Evolutionary conservation across 2,329 filamentous ascomycete species (phyloP).

Genomic region (Phaeosphaeria sp.): DNA sequence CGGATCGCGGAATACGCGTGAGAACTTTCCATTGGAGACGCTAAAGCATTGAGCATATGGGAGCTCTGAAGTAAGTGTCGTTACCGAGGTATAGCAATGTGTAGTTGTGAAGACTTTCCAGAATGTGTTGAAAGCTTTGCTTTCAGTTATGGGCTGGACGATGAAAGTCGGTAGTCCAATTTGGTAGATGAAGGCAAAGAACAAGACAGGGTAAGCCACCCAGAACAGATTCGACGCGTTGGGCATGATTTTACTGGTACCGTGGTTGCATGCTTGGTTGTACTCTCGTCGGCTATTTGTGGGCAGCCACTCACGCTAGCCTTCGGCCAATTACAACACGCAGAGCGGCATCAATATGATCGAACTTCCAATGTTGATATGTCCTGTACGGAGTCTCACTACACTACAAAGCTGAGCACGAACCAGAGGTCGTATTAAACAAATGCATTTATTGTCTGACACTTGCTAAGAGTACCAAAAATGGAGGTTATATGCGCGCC

Average conservation of each 20-base stretch:
- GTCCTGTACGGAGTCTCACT: too few species aligned
- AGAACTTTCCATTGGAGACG: constrained; percentile 60
- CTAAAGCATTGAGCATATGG: constrained; percentile 61
- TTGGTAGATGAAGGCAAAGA: constrained; percentile 39
- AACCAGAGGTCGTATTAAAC: too few species aligned
- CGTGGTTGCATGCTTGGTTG: background rate
- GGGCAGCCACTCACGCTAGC: background rate
- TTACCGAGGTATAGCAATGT: constrained; percentile 55
- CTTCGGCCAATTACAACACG: background rate
- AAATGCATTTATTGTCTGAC: too few species aligned
- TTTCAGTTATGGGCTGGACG: constrained; percentile 19
- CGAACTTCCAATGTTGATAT: too few species aligned
- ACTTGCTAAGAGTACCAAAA: too few species aligned
- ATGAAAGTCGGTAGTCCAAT: constrained; percentile 26
- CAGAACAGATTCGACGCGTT: constrained; percentile 26
- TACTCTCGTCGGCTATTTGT: background rate
- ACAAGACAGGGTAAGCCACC: constrained; percentile 30
- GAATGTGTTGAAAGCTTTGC: constrained; percentile 26
- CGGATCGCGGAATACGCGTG: constrained; percentile 52
- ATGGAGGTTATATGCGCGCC: constrained; percentile 26
- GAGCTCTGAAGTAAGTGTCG: constrained; percentile 49
- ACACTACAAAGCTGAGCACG: too few species aligned
- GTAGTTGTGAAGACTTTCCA: constrained; percentile 35
- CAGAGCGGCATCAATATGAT: background rate
- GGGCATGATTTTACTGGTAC: constrained; percentile 22